These are phyloP conservation scores for Cucurbitaria berberidis DNA, from an alignment of 2,329 filamentous ascomycete genomes.

Conservation along the genomic window DNA sequence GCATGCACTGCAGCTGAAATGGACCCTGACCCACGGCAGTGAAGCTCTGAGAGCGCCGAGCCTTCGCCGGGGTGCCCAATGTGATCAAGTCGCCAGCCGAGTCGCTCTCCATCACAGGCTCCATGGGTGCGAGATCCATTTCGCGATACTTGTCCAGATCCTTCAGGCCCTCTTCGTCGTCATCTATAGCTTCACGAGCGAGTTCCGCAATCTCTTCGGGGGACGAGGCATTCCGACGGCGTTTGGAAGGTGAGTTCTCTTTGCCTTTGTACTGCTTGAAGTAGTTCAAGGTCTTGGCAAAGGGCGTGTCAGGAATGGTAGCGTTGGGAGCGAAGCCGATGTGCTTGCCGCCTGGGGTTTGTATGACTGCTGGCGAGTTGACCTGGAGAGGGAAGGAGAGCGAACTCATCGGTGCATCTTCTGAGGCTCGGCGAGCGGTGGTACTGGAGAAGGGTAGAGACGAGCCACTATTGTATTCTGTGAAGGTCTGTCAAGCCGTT, in stretches of 20 bases:
- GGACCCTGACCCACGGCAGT: neutral
- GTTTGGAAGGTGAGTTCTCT: conserved; percentile 19
- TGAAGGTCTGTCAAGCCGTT: neutral
- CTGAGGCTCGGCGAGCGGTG: conserved; percentile 1
- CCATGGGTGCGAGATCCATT: conserved; percentile 30
- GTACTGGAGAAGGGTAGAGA: neutral
- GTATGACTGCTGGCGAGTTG: neutral
- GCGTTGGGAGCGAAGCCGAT: conserved; percentile 10
- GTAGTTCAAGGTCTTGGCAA: conserved; percentile 23
- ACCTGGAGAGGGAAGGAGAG: neutral
- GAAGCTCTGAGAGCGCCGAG: neutral
- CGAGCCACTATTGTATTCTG: neutral
- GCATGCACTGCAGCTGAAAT: too few relatives aligned
- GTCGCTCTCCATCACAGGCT: conserved; percentile 19
- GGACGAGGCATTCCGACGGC: conserved; percentile 27
- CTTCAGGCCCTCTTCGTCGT: conserved; percentile 6
- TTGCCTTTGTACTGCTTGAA: conserved; percentile 23
- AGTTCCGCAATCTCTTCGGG: conserved; percentile 28
- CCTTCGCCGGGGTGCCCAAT: conserved; percentile 5
- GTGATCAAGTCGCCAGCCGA: conserved; percentile 25
- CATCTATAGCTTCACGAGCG: conserved; percentile 13
- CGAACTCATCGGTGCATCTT: neutral
- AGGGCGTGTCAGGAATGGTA: conserved; percentile 17
- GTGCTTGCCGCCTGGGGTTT: conserved; percentile 6
- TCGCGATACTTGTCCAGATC: conserved; percentile 22